A percentile compares a stretch with the other conserved stretches of the same genome.
phyloP scores from a whole-genome alignment of 2,329 filamentous ascomycete genomes.

The Aspergillus puulaauensis region DNA sequence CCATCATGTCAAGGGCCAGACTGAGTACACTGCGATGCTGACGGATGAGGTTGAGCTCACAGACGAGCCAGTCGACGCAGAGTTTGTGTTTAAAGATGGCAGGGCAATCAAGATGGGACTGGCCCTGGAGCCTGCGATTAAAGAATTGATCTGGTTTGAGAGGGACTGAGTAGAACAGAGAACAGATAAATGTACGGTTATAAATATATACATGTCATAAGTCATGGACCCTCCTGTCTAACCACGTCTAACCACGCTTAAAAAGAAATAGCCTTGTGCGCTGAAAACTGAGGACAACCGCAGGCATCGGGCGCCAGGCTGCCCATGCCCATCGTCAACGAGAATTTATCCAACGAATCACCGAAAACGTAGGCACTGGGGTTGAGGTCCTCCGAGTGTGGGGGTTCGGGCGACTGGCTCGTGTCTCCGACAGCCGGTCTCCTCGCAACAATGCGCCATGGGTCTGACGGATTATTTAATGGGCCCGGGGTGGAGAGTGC shows the following conservation, averaged over 20 bases:
- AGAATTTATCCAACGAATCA: neutral
- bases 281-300: neutral
- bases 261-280: neutral
- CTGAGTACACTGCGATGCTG: too few relatives aligned
- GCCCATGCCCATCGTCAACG: neutral
- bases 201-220: too few relatives aligned
- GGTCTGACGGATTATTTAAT: neutral
- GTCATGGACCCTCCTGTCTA: too few relatives aligned
- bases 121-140: too few relatives aligned
- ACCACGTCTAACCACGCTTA: neutral
- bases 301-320: neutral
- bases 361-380: neutral
- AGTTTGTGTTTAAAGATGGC: too few relatives aligned
- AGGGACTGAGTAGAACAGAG: too few relatives aligned
- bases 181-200: too few relatives aligned
- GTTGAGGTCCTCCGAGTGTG: neutral
- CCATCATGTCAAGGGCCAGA: too few relatives aligned
- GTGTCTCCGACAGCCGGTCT: neutral
- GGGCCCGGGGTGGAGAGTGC: neutral
- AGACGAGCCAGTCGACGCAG: too few relatives aligned
- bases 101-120: too few relatives aligned
- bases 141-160: too few relatives aligned
- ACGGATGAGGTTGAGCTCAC: too few relatives aligned
- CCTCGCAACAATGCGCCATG: neutral
- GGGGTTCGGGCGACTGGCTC: neutral